These are phyloP conservation scores for Lactifluus echinatus DNA, from an alignment of 768 basidiomycete genomes.

Conservation along the genomic window DNA sequence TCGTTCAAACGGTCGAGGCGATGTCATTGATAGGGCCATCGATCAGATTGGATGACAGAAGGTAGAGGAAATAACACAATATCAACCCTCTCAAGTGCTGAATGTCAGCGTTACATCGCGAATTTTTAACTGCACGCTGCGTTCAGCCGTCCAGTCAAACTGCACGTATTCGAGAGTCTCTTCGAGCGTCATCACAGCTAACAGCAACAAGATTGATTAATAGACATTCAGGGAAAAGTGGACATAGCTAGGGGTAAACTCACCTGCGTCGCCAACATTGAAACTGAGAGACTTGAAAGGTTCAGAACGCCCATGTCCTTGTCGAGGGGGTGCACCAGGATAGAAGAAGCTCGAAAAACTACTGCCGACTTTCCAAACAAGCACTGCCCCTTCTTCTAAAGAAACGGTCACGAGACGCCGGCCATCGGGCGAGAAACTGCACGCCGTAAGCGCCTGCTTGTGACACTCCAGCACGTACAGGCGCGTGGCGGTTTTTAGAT, in stretches of 20 bases:
- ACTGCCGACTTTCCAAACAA: slow-evolving; percentile 94
- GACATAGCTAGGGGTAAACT: slow-evolving; percentile 21
- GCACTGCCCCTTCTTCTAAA: slow-evolving; percentile 71
- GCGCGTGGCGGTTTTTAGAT: slow-evolving; percentile 90
- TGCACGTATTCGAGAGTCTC: slow-evolving; percentile 62
- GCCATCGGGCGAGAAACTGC: slow-evolving; percentile 92
- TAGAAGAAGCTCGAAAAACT: slow-evolving; percentile 87
- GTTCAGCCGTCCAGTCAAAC: slow-evolving; percentile 80
- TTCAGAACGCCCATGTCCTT: slow-evolving; percentile 71
- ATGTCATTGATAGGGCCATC: background rate
- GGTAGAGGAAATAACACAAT: background rate
- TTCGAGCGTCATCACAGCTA: slow-evolving; percentile 49
- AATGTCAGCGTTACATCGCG: slow-evolving; percentile 80
- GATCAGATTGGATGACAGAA: background rate
- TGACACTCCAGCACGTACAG: slow-evolving; percentile 94
- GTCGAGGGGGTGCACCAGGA: slow-evolving; percentile 84
- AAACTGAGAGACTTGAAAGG: slow-evolving; percentile 88
- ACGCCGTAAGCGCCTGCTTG: slow-evolving; percentile 68
- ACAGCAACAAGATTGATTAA: background rate
- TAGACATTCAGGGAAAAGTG: background rate
- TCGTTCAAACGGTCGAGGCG: too few species aligned
- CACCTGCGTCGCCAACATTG: slow-evolving; percentile 77
- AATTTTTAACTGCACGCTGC: slow-evolving; percentile 77
- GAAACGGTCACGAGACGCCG: slow-evolving; percentile 81
- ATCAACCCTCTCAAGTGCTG: slow-evolving; percentile 44